These are phyloP conservation scores for Ballota nigra DNA, from an alignment of 257 asterid genomes.

Conservation along the genomic window DNA sequence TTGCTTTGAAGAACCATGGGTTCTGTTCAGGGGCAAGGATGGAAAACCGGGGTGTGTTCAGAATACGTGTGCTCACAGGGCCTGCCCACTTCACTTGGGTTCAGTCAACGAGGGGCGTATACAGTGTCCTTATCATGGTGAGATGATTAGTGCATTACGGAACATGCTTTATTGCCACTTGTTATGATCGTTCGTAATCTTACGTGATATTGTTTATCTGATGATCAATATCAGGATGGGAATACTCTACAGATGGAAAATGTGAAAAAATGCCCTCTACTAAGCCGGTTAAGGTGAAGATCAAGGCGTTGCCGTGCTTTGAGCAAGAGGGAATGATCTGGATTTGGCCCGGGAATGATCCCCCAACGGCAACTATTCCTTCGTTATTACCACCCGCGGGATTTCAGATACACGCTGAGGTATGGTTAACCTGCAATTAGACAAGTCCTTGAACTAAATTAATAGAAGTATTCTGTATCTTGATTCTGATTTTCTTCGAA, in stretches of 20 bases:
- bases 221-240: conserved; percentile 73
- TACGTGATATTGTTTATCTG: not conserved
- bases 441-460: not conserved
- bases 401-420: conserved; percentile 95
- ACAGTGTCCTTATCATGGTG: conserved; percentile 95
- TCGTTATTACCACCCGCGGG: conserved; percentile 84
- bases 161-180: not conserved
- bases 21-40: conserved; percentile 85
- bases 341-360: conserved; percentile 96
- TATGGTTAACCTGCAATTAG: conserved; percentile 21
- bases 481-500: conserved; percentile 8
- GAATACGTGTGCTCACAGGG: conserved; percentile 94
- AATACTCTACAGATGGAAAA: conserved; percentile 83
- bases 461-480: not conserved
- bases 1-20: conserved; percentile 98
- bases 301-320: conserved; percentile 81
- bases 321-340: conserved; percentile 95
- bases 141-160: conserved; percentile 24
- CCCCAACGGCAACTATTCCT: conserved; percentile 79
- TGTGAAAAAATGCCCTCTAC: conserved; percentile 98
- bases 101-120: conserved; percentile 92
- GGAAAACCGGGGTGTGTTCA: conserved; percentile 91
- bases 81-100: conserved; percentile 93
- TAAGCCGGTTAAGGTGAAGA: conserved; percentile 58
- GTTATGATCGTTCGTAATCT: not conserved